phyloP scores from a whole-genome alignment of 2,329 filamentous ascomycete species.

The Colletotrichum sp. region DNA sequence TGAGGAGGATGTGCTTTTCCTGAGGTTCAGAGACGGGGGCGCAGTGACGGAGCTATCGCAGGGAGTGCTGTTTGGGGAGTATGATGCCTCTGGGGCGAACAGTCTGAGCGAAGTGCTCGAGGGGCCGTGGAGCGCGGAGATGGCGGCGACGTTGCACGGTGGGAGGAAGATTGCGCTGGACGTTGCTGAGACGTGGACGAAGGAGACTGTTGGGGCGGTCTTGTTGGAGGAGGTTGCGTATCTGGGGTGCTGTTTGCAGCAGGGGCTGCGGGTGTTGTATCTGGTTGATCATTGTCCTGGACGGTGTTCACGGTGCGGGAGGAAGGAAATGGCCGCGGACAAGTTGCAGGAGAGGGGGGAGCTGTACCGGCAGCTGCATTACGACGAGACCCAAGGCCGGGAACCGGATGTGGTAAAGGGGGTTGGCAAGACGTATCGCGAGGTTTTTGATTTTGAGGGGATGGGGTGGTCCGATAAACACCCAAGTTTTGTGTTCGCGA shows the following conservation, averaged over 20 bases:
- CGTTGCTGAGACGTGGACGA: constrained; percentile 29
- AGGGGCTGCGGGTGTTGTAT: constrained; percentile 33
- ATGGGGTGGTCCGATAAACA: constrained; percentile 35
- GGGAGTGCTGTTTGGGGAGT: constrained; percentile 9
- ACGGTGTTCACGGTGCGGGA: constrained; percentile 26
- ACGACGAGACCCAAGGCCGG: constrained; percentile 20
- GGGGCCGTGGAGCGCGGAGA: constrained; percentile 32
- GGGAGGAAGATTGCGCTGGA: constrained; percentile 32
- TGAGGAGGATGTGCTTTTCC: constrained; percentile 30
- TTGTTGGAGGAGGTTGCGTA: constrained; percentile 31
- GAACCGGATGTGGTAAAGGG: constrained; percentile 32
- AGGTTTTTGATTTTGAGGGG: constrained; percentile 34
- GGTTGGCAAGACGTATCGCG: constrained; percentile 32
- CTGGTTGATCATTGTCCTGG: constrained; percentile 33
- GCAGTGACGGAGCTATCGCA: not conserved
- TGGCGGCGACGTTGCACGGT: constrained; percentile 27
- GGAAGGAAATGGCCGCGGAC: constrained; percentile 1
- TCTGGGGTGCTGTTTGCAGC: constrained; percentile 32
- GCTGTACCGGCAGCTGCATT: constrained; percentile 28
- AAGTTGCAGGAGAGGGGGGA: constrained; percentile 22
- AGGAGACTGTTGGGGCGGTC: constrained; percentile 13
- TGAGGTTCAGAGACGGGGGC: constrained; percentile 27
- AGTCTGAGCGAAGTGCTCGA: constrained; percentile 26
- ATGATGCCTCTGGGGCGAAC: not conserved
- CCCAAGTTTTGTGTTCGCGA: constrained; percentile 33